Percentiles rank a stretch among this genome's conserved stretches.
These are phyloP conservation scores for Dysphania ambrosioides DNA, from an alignment of 148 eudicot species.

Conservation along the genomic window DNA sequence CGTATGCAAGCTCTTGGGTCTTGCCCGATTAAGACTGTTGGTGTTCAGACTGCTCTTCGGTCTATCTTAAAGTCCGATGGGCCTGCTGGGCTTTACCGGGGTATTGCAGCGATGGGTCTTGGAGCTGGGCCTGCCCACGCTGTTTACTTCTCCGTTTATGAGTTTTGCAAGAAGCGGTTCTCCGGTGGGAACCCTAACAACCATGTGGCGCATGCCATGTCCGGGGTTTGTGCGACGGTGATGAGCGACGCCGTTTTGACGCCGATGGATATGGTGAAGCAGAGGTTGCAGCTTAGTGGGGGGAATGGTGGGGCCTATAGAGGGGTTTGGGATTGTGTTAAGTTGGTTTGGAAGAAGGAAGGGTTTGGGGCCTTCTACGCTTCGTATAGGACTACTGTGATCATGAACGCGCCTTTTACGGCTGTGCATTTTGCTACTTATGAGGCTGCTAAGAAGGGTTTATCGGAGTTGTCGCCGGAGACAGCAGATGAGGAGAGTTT, in stretches of 20 bases:
- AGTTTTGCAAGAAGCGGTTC: slow-evolving; percentile 58
- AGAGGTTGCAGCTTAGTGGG: slow-evolving; percentile 69
- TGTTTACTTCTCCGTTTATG: slow-evolving; percentile 77
- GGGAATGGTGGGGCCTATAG: slow-evolving; percentile 54
- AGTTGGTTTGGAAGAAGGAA: slow-evolving; percentile 73
- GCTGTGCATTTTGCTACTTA: slow-evolving; percentile 90
- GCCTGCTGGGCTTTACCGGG: slow-evolving; percentile 61
- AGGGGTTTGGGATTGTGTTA: slow-evolving; percentile 74
- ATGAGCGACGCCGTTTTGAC: slow-evolving; percentile 92
- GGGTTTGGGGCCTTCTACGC: slow-evolving; percentile 83
- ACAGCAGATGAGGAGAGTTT: slow-evolving; percentile 56
- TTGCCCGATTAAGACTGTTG: slow-evolving; percentile 59
- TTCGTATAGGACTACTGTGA: slow-evolving; percentile 76
- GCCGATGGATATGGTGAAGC: slow-evolving; percentile 98
- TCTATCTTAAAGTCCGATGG: slow-evolving; percentile 67
- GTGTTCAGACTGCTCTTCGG: slow-evolving; percentile 42
- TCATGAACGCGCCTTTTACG: slow-evolving; percentile 91
- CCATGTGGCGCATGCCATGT: slow-evolving; percentile 52
- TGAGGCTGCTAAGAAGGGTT: slow-evolving; percentile 80
- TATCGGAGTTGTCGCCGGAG: slow-evolving; percentile 56
- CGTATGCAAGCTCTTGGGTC: slow-evolving; percentile 90
- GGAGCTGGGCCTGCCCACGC: slow-evolving; percentile 99
- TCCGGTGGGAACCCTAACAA: slow-evolving; percentile 46
- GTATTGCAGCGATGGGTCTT: slow-evolving; percentile 87
- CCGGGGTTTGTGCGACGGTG: slow-evolving; percentile 83